Evolutionary conservation across 176 grass and related monocot species (phyloP).

Genomic region (Alopecurus myosuroides): DNA sequence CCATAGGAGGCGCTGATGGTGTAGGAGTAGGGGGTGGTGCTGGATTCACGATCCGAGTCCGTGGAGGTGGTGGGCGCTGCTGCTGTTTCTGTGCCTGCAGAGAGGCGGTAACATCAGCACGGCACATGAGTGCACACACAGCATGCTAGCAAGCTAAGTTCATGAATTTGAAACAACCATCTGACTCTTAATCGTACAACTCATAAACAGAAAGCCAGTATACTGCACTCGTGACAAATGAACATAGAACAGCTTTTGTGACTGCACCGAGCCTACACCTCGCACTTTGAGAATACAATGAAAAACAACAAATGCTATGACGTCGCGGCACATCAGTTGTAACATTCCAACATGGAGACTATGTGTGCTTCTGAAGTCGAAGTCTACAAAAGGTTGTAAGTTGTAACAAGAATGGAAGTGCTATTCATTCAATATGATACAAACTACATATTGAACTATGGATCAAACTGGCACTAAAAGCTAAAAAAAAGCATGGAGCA

Average conservation of each 20-base stretch:
- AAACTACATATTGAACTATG: not conserved
- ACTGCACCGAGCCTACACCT: not conserved
- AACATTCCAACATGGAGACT: not conserved
- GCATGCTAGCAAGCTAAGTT: no score
- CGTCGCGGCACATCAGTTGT: not conserved
- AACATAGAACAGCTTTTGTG: not conserved
- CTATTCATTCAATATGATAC: not conserved
- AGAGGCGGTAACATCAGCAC: not conserved
- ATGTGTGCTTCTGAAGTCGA: not conserved
- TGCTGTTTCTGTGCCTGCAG: constrained; percentile 48
- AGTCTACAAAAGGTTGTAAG: no score
- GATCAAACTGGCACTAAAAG: not conserved
- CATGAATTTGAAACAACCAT: no score
- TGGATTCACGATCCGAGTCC: constrained; percentile 21
- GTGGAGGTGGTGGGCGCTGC: constrained; percentile 40
- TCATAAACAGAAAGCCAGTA: not conserved
- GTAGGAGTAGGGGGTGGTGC: constrained; percentile 18
- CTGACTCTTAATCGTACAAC: not conserved
- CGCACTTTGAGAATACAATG: not conserved
- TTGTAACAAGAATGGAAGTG: no score
- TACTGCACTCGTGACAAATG: not conserved
- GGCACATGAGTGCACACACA: not conserved
- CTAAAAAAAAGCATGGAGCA: not conserved
- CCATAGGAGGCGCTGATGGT: constrained; percentile 16
- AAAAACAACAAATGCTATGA: not conserved